These are phyloP conservation scores for Vitis amurensis DNA, from an alignment of 164 flowering plant genomes.

Conservation along the genomic window DNA sequence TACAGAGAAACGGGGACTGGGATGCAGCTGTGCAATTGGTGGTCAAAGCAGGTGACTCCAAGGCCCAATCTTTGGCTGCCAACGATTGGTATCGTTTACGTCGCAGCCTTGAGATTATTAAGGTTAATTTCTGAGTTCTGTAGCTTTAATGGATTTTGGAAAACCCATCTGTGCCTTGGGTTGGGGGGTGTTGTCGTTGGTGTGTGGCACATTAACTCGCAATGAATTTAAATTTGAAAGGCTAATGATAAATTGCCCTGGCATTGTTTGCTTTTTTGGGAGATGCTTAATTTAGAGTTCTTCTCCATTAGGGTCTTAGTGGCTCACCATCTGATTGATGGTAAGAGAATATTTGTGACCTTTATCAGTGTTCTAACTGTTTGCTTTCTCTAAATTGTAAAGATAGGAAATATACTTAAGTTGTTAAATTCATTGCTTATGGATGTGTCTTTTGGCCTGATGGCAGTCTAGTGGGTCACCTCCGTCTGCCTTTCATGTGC, in stretches of 20 bases:
- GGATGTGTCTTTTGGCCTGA: constrained; percentile 8
- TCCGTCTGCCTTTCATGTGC: constrained; percentile 83
- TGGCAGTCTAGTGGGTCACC: constrained; percentile 90
- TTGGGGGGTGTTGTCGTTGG: too few relatives aligned
- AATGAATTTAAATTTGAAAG: too few relatives aligned
- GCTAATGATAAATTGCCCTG: too few relatives aligned
- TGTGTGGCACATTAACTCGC: too few relatives aligned
- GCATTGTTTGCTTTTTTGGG: neutral
- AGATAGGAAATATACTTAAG: neutral
- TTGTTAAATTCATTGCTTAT: neutral
- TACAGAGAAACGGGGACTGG: constrained; percentile 71
- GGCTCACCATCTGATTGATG: neutral
- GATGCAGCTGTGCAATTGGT: constrained; percentile 85
- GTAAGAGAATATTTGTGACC: neutral
- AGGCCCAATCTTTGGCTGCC: constrained; percentile 53
- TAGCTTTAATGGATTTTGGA: neutral
- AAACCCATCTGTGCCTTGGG: too few relatives aligned
- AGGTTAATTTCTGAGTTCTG: constrained; percentile 42
- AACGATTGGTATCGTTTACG: constrained; percentile 92
- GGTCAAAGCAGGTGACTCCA: constrained; percentile 78
- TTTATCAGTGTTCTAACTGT: neutral
- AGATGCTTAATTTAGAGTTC: neutral
- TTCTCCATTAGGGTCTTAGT: too few relatives aligned
- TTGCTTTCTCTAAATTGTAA: constrained; percentile 5
- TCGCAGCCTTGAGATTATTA: constrained; percentile 90